These are phyloP conservation scores for Beauveria bassiana DNA, from an alignment of 2,329 filamentous ascomycete genomes.

Conservation along the genomic window DNA sequence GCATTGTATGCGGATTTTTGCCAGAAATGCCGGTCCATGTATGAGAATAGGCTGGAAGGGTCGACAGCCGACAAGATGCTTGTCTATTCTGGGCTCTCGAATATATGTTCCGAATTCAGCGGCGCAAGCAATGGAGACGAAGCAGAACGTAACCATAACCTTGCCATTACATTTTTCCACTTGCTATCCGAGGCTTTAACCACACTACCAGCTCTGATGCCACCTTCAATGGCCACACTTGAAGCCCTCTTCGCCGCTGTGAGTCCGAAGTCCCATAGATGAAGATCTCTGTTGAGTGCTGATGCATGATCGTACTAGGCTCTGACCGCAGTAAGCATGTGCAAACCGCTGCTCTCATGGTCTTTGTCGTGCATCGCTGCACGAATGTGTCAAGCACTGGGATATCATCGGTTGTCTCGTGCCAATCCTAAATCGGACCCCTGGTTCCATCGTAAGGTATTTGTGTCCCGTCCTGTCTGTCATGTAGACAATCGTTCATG, in stretches of 20 bases:
- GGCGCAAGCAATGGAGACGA: not conserved
- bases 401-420: not conserved
- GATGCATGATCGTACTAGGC: not conserved
- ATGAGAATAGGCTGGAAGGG: not conserved
- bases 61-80: constrained; percentile 7
- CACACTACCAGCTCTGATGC: not conserved
- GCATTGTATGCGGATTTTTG: not conserved
- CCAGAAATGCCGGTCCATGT: constrained; percentile 3
- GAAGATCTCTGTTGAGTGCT: not conserved
- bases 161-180: not conserved
- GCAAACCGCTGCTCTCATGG: constrained; percentile 2
- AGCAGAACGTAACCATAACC: not conserved
- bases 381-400: constrained; percentile 3
- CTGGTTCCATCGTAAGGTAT: constrained; percentile 1
- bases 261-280: not conserved
- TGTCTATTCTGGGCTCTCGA: constrained; percentile 1
- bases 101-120: constrained; percentile 6
- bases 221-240: not conserved
- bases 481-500: not conserved
- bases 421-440: not conserved
- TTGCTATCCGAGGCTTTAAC: not conserved
- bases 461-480: not conserved
- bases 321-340: not conserved
- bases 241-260: constrained; percentile 2
- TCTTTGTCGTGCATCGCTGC: not conserved